Evolutionary conservation across 148 eudicot species (phyloP).

Genomic region (Suaeda aralocaspica): DNA sequence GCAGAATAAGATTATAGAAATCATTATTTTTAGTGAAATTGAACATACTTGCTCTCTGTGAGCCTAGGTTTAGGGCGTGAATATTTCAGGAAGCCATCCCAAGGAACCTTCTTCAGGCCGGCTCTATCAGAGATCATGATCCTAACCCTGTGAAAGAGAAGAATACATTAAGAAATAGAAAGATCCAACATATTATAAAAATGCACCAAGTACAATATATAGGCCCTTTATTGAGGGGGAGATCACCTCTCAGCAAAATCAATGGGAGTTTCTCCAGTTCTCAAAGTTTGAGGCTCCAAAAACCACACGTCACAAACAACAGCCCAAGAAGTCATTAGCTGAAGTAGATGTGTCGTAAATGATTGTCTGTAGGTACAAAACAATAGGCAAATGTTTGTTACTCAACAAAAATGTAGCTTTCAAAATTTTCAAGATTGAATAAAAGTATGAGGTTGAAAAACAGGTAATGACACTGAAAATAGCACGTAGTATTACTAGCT

Average conservation of each 20-base stretch:
- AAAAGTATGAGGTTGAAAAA: background rate
- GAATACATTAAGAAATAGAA: conserved; percentile 5
- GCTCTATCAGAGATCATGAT: conserved; percentile 79
- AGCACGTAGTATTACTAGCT: background rate
- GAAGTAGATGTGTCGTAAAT: conserved; percentile 88
- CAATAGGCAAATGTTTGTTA: background rate
- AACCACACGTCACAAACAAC: conserved; percentile 99
- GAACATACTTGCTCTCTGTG: conserved; percentile 81
- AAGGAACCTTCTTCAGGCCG: conserved; percentile 93
- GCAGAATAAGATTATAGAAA: background rate
- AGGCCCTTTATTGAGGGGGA: background rate
- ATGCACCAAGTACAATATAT: background rate
- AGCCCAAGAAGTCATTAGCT: conserved; percentile 99
- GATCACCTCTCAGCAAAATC: conserved; percentile 92
- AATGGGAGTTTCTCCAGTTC: conserved; percentile 87
- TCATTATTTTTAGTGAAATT: background rate
- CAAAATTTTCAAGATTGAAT: too few species aligned
- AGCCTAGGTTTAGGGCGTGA: conserved; percentile 95
- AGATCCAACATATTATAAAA: background rate
- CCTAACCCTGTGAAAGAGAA: conserved; percentile 52
- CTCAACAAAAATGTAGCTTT: background rate
- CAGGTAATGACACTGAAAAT: background rate
- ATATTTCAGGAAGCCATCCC: conserved; percentile 97
- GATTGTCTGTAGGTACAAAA: conserved; percentile 59
- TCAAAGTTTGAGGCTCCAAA: conserved; percentile 86